A percentile compares a stretch with the other conserved stretches of the same genome.
These are phyloP conservation scores for Globisporangium echinulatum DNA, from an alignment of 352 stramenopile genomes.

Conservation along the genomic window DNA sequence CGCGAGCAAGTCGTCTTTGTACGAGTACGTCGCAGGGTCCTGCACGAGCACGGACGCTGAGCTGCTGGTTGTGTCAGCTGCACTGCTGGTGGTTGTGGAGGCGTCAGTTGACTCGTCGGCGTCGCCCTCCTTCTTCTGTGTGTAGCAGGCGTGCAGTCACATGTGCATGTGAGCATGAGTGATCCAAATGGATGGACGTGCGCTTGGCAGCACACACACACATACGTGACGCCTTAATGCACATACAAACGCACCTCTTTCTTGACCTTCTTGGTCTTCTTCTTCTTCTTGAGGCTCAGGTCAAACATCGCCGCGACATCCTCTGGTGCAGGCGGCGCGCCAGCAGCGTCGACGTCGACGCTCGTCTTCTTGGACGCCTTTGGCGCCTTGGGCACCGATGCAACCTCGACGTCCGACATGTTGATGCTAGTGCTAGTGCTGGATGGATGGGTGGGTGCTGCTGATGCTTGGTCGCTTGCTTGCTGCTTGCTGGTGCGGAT, in stretches of 20 bases:
- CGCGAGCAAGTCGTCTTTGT: conserved; percentile 92
- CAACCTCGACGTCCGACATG: conserved; percentile 49
- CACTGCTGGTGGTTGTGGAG: conserved; percentile 12
- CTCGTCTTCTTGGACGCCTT: conserved; percentile 29
- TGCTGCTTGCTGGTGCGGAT: conserved; percentile 10
- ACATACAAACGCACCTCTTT: conserved; percentile 44
- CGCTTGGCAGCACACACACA: neutral
- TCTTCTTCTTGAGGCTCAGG: conserved; percentile 83
- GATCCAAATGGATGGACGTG: neutral
- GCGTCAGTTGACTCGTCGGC: conserved; percentile 18
- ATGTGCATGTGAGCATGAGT: neutral
- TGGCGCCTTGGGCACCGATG: conserved; percentile 26
- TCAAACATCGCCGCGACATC: conserved; percentile 90
- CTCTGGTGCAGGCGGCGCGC: conserved; percentile 53
- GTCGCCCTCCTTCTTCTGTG: conserved; percentile 60
- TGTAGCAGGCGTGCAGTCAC: neutral
- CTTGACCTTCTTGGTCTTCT: conserved; percentile 91
- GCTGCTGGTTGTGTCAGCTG: conserved; percentile 21
- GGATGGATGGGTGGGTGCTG: conserved; percentile 1
- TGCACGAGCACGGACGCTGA: conserved; percentile 61
- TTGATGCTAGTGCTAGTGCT: conserved; percentile 3
- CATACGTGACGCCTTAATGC: conserved; percentile 15
- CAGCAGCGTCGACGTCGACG: conserved; percentile 24
- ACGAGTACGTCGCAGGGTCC: conserved; percentile 92
- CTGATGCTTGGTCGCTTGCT: conserved; percentile 20